Evolutionary conservation across 1,139 yeast genomes (phyloP).

Genomic region (Candida sp.): DNA sequence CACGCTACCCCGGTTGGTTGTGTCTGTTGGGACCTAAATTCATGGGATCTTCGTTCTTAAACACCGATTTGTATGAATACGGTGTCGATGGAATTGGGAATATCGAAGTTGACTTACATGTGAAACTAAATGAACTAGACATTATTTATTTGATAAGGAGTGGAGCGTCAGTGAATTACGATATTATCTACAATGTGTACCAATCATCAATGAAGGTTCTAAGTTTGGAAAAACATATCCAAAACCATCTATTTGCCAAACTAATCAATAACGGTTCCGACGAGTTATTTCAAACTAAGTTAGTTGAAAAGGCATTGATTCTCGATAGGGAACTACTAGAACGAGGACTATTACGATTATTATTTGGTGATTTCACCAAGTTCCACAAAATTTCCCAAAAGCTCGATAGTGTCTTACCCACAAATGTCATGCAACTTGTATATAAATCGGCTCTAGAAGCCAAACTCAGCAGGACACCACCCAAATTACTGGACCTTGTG

Average conservation of each 20-base stretch:
- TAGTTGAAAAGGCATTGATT: neutral
- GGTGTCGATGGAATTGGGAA: neutral
- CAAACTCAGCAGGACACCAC: neutral
- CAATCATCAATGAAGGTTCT: neutral
- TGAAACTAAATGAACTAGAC: slow-evolving; percentile 1
- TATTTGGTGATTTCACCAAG: neutral
- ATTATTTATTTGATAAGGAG: neutral
- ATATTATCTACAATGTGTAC: neutral
- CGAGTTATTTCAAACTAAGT: neutral
- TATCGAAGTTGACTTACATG: neutral
- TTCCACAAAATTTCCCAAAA: neutral
- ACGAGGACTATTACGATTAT: neutral
- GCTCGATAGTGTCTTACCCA: neutral
- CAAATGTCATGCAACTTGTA: neutral
- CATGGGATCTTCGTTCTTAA: neutral
- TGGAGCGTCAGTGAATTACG: neutral
- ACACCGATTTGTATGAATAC: neutral
- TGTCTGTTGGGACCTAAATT: slow-evolving; percentile 2
- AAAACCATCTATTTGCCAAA: neutral
- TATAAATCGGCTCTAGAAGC: neutral
- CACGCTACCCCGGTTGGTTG: slow-evolving; percentile 1
- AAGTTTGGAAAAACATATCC: neutral
- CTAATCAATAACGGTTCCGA: neutral
- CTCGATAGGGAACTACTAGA: neutral
- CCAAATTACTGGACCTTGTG: neutral